Evolutionary conservation across 805 yeast species (phyloP), one percentile per base, ranked within the genome.

Genomic region (Candida lessepsii): DNA sequence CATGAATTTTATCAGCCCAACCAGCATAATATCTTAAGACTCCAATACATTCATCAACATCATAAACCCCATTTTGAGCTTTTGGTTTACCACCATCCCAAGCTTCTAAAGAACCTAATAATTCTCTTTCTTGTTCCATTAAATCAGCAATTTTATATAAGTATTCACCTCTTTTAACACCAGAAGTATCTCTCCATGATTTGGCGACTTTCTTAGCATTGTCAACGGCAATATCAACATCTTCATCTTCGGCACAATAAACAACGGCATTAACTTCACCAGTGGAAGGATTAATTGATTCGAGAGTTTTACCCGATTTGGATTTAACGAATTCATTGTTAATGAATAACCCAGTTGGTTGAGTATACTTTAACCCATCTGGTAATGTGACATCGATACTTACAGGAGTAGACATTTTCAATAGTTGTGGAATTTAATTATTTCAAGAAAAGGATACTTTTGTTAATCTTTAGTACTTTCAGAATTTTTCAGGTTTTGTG

Each of bases 301-400:
- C 73, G 31, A 70, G 44, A 20, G 71, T 67, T 37, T 56, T 53
- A 9, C 63, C 63, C 17, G 55, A 50, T 36, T 58, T 56, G 8
- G 73, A 62, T 31, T 51, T 45, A 25, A 69, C 68, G 45, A 67
- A 70, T 50, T 68, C 72, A 48, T 67, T 67, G 53, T 70, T 67
- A 48, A 69, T 67, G 54, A 77, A 81, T 45, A 80, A 63, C 5
- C 86, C 87, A n/a, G 78, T 44, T 27, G 85, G 86, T 51, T 78
- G 83, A 18, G 58, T 49, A 56, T 65, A 75, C 35, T 66, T 68
- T 35, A 57, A 51, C 37, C 83, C 83, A 29, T 68, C 71, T 15
- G 83, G 81, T 49, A 69, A 60, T 21, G 71, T 63, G 37, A 70
- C 61, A 35, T 64, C 65, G 53, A 57, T 55, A 48, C 53, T 55